Percentiles rank a stretch among this genome's conserved stretches.
These are phyloP conservation scores for Stentor roeselii DNA, from an alignment of 73 alveolate genomes.

Conservation along the genomic window DNA sequence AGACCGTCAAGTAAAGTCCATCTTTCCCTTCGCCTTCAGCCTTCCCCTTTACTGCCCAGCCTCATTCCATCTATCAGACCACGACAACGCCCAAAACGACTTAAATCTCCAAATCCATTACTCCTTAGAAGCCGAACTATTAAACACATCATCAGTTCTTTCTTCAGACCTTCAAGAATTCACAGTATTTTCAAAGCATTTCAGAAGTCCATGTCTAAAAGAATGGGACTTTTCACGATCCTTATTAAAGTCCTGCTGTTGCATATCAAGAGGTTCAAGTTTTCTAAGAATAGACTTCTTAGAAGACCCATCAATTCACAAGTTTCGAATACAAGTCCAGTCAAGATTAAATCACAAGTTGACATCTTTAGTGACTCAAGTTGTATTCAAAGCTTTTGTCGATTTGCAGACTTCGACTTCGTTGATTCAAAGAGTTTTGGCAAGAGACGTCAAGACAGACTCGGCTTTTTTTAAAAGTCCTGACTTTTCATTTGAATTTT, in stretches of 20 bases:
- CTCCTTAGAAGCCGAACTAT: background rate
- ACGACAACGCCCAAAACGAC: background rate
- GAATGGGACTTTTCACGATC: too few species aligned
- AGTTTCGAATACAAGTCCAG: background rate
- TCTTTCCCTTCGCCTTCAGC: background rate
- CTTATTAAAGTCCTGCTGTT: background rate
- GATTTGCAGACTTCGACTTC: background rate
- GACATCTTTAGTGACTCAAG: background rate
- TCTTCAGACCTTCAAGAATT: too few species aligned
- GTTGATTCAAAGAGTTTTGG: background rate
- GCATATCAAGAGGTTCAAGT: background rate
- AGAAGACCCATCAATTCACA: background rate
- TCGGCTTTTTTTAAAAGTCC: background rate
- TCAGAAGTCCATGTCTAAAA: background rate
- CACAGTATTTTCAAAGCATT: background rate
- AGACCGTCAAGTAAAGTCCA: background rate
- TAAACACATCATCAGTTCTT: background rate
- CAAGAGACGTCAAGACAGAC: background rate
- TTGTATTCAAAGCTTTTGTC: background rate
- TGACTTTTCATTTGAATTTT: background rate
- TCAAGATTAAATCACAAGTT: background rate
- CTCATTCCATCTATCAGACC: background rate
- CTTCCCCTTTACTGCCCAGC: conserved; percentile 7
- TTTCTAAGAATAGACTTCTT: background rate
- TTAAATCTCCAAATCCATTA: background rate